These are phyloP conservation scores for Nakazawaea pomicola DNA, from an alignment of 805 yeast species.

Conservation along the genomic window DNA sequence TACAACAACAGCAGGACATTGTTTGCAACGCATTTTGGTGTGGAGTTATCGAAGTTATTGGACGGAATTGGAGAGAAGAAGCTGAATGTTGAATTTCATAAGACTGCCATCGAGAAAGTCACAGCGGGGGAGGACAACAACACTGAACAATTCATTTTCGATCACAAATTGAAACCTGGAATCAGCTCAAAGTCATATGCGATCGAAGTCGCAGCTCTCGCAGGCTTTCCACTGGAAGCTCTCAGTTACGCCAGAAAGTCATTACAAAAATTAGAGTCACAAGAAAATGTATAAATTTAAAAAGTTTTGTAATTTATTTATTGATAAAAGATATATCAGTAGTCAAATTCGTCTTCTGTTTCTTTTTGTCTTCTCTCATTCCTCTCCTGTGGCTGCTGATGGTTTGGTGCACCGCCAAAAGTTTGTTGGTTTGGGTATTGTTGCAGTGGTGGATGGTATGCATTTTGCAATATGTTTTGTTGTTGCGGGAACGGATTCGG, in stretches of 20 bases:
- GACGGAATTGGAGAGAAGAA: slow-evolving; percentile 14
- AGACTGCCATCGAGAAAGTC: slow-evolving; percentile 19
- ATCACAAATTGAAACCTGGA: slow-evolving; percentile 61
- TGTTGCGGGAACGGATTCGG: too few species aligned
- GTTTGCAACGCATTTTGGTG: slow-evolving; percentile 88
- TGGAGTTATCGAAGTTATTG: slow-evolving; percentile 42
- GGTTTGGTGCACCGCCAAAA: slow-evolving; percentile 3
- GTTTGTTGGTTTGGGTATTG: slow-evolving; percentile 4
- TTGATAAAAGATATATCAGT: slow-evolving; percentile 7
- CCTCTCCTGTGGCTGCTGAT: too few species aligned
- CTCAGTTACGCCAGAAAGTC: slow-evolving; percentile 44
- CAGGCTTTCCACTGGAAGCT: slow-evolving; percentile 70
- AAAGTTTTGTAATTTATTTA: neutral
- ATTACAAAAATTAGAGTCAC: slow-evolving; percentile 14
- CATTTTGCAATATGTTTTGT: too few species aligned
- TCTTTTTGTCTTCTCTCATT: too few species aligned
- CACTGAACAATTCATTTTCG: slow-evolving; percentile 32
- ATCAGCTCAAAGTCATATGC: slow-evolving; percentile 76
- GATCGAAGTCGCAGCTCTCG: slow-evolving; percentile 65
- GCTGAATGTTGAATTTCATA: slow-evolving; percentile 20
- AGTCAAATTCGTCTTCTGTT: slow-evolving; percentile 22
- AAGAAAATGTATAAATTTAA: neutral
- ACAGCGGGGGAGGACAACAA: slow-evolving; percentile 18
- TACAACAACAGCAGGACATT: slow-evolving; percentile 62
- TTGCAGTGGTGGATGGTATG: slow-evolving; percentile 4